A percentile compares a stretch with the other conserved stretches of the same genome.
These are phyloP conservation scores for Ascochyta clinopodiicola DNA, from an alignment of 2,329 filamentous ascomycete genomes.

Conservation along the genomic window DNA sequence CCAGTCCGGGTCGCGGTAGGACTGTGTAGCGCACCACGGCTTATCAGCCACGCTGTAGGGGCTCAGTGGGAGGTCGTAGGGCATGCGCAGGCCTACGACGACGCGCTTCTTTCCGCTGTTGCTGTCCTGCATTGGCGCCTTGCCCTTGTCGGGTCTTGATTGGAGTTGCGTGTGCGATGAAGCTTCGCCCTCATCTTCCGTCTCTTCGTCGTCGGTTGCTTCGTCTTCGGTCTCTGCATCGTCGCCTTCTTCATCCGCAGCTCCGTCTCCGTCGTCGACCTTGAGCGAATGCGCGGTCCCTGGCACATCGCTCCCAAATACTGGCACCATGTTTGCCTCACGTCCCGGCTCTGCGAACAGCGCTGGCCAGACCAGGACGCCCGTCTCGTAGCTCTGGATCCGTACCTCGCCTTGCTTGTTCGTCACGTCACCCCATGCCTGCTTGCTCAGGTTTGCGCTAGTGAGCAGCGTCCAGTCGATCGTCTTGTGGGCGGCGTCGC, in stretches of 20 bases:
- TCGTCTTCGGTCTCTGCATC: conserved; percentile 15
- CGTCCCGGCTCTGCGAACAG: conserved; percentile 49
- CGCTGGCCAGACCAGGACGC: conserved; percentile 81
- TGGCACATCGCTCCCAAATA: conserved; percentile 69
- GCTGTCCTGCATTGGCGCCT: background rate
- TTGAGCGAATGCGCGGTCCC: background rate
- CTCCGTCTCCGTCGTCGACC: background rate
- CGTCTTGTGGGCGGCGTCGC: conserved; percentile 44
- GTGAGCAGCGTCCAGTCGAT: conserved; percentile 88
- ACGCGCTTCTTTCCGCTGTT: conserved; percentile 13
- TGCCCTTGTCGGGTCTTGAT: background rate
- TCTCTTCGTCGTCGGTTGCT: background rate
- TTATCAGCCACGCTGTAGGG: conserved; percentile 68
- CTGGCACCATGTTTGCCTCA: conserved; percentile 66
- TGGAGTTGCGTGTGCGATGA: background rate
- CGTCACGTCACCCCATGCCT: conserved; percentile 79
- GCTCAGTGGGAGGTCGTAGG: conserved; percentile 80
- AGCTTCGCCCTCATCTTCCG: background rate
- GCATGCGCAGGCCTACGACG: conserved; percentile 75
- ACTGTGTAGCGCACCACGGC: conserved; percentile 77
- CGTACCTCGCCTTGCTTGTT: conserved; percentile 66
- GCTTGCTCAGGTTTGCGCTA: conserved; percentile 89
- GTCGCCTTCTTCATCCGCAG: conserved; percentile 22
- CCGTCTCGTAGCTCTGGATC: conserved; percentile 83
- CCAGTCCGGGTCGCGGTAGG: conserved; percentile 69